Evolutionary conservation across 306 rosid genomes (phyloP), one percentile per base, ranked within the genome.

Genomic region (Carpinus viminea): DNA sequence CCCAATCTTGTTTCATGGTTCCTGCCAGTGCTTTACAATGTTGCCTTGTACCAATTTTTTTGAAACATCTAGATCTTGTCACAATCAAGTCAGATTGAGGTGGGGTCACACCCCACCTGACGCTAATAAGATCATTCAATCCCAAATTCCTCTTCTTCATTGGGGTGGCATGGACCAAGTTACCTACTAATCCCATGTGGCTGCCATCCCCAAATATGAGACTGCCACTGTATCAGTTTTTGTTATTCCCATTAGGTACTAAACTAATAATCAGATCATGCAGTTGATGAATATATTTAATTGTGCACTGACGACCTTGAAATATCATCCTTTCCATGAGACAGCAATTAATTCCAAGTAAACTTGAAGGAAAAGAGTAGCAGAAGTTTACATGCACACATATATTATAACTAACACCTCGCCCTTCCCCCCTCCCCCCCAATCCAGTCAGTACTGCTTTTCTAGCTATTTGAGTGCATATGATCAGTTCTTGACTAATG

Each of bases 401-500:
- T 11, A 48, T 11, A 3, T 54, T 53, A 16, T 18, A 53, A 53
- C 59, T 53, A 53, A 53, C 2, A 7, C 24, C 59, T 6, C 4
- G 20, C 34, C 34, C 59, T 21, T 15, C 52, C 7, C 11, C 7
- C 2, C 2, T 1, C 41, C 41, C 9, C 53, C 18, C 6, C 1
- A 24, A 24, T 26, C 36, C 24, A 1, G 65, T 59, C 24, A 36
- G 24, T 41, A 66, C 71, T 66, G 71, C 12, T 66, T 66, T 66
- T 45, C 47, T 54, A 28, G 26, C 56, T 54, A 21, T 78, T 76
- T 80, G 56, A 55, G 41, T 70, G 18, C 15, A 61, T 68, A 57
- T 73, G 64, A 51, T 21, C 31, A 68, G 70, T 50, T 79, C 71
- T 64, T 59, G 70, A 69, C 36, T 65, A 70, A 43, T 46, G 68